Conservation (phyloP, 148 eudicot genomes). For the Simmondsia chinensis region DNA sequence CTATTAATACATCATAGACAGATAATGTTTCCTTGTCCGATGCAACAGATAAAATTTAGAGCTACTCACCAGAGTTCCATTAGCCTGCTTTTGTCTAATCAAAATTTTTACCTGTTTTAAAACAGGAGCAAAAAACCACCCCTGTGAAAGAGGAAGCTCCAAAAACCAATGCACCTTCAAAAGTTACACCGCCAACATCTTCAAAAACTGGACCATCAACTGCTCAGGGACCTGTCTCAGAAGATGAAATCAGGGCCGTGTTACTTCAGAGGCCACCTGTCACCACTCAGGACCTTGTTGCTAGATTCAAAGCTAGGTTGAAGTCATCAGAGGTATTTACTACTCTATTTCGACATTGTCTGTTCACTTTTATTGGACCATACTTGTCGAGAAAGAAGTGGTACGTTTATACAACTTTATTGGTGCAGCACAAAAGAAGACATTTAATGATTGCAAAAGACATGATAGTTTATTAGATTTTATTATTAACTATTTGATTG, state of each 20-base stretch:
- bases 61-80: too few species aligned
- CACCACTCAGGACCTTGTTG: constrained; percentile 85
- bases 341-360: too few species aligned
- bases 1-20: too few species aligned
- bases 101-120: constrained; percentile 3
- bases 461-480: too few species aligned
- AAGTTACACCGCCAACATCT: constrained; percentile 30
- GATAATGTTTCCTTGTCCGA: too few species aligned
- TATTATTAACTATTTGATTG: too few species aligned
- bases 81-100: not conserved
- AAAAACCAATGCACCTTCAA: constrained; percentile 29
- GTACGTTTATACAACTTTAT: too few species aligned
- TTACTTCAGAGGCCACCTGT: constrained; percentile 57
- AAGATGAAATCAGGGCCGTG: constrained; percentile 87
- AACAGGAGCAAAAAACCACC: constrained; percentile 54
- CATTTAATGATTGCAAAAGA: too few species aligned
- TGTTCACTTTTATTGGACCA: too few species aligned
- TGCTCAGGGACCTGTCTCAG: constrained; percentile 75
- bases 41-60: too few species aligned
- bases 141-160: constrained; percentile 48
- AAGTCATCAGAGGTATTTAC: constrained; percentile 54
- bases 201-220: constrained; percentile 29
- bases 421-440: too few species aligned
- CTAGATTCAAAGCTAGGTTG: constrained; percentile 68
- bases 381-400: too few species aligned